phyloP scores from a whole-genome alignment of 2,329 filamentous ascomycete species.

The Xylaria sp. region DNA sequence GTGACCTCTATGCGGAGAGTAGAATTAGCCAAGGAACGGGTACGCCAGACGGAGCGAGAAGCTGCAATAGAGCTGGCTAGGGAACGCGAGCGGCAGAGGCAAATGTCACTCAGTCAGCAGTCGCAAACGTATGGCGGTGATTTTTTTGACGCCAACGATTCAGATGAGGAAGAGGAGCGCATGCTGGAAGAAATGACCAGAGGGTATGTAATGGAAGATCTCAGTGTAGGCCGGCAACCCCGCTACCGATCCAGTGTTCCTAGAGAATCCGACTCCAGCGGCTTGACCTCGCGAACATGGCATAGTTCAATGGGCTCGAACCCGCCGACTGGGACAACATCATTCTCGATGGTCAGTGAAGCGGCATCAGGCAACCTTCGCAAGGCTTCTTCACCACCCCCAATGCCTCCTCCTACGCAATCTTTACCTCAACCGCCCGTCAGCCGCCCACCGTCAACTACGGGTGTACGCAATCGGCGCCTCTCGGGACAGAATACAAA shows the following conservation, averaged over 20 bases:
- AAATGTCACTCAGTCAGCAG: conserved; percentile 52
- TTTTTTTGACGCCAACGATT: conserved; percentile 72
- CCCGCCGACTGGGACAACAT: conserved; percentile 73
- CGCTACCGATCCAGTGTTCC: conserved; percentile 71
- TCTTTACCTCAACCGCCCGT: conserved; percentile 59
- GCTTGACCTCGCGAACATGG: conserved; percentile 80
- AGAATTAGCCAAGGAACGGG: conserved; percentile 79
- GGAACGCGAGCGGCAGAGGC: conserved; percentile 66
- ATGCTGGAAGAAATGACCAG: conserved; percentile 89
- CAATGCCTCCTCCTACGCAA: conserved; percentile 60
- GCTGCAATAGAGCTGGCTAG: conserved; percentile 69
- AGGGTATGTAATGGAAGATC: conserved; percentile 84
- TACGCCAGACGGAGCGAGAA: conserved; percentile 79
- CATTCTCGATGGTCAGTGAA: conserved; percentile 79
- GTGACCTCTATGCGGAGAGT: conserved; percentile 72
- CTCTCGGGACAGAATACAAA: conserved; percentile 83
- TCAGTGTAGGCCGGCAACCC: conserved; percentile 76
- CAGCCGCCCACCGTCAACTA: conserved; percentile 48
- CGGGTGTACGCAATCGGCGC: conserved; percentile 76
- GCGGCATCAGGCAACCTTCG: conserved; percentile 48
- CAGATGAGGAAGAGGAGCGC: conserved; percentile 80
- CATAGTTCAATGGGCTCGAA: conserved; percentile 82
- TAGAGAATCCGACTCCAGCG: conserved; percentile 84
- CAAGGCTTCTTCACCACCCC: conserved; percentile 49
- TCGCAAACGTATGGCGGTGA: conserved; percentile 65